phyloP scores from a whole-genome alignment of 176 grass and related monocot genomes.

The Oryza meridionalis region DNA sequence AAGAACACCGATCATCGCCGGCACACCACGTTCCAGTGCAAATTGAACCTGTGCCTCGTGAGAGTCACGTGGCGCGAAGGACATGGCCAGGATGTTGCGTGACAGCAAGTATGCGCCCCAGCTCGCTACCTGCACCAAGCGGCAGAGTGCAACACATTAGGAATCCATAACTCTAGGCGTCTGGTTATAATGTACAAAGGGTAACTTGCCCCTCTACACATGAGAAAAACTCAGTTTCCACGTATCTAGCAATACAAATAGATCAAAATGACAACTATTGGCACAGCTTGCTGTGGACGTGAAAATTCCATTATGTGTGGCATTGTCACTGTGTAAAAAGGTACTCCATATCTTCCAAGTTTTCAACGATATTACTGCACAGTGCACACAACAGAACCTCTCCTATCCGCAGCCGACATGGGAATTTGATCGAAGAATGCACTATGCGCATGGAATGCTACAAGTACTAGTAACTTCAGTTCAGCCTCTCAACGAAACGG shows the following conservation, averaged over 20 bases:
- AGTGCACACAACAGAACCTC: neutral
- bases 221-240: neutral
- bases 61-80: conserved; percentile 83
- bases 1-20: conserved; percentile 86
- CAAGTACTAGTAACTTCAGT: neutral
- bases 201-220: neutral
- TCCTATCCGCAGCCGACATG: neutral
- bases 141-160: neutral
- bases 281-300: neutral
- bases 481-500: neutral
- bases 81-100: conserved; percentile 84
- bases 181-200: neutral
- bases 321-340: neutral
- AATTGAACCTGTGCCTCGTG: conserved; percentile 99
- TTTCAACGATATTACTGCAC: neutral
- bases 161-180: neutral
- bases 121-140: conserved; percentile 72
- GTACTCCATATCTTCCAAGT: neutral
- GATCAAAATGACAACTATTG: conserved; percentile 22
- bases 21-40: conserved; percentile 90
- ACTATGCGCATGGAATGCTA: neutral
- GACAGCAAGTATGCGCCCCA: conserved; percentile 89
- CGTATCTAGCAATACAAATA: neutral
- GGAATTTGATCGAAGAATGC: neutral
- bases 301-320: conserved; percentile 3